Percentiles rank a stretch among this genome's conserved stretches.
Evolutionary conservation across 75 land plant species (phyloP).

Genomic region (Chamaecyparis obtusa): DNA sequence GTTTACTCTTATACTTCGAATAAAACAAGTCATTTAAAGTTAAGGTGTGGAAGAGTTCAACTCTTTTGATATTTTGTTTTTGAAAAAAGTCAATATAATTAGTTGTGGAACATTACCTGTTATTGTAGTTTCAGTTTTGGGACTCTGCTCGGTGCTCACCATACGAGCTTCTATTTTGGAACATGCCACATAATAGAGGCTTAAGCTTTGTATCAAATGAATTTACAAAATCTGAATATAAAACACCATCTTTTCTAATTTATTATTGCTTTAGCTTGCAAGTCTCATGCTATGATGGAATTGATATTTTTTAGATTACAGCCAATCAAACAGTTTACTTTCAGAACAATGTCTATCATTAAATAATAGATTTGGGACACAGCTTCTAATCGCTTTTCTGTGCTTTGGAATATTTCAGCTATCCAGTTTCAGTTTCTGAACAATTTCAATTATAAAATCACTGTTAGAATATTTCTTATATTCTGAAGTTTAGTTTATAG

Average conservation of each 20-base stretch:
- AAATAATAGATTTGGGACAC: background rate
- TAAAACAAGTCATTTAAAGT: background rate
- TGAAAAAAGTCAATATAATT: background rate
- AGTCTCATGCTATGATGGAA: background rate
- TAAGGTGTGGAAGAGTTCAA: background rate
- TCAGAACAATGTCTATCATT: background rate
- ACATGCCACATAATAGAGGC: background rate
- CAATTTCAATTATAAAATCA: background rate
- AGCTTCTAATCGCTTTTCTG: background rate
- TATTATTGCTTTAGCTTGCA: background rate
- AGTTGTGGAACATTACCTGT: background rate
- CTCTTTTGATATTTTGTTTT: background rate
- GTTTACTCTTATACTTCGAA: background rate
- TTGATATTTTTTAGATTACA: background rate
- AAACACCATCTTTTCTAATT: background rate
- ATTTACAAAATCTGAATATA: background rate
- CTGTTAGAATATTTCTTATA: background rate
- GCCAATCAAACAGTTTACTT: background rate
- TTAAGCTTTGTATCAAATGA: background rate
- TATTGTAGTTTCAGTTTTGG: background rate
- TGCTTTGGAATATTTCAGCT: background rate
- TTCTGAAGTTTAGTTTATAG: constrained; percentile 2
- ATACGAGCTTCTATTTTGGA: background rate
- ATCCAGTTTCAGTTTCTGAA: background rate
- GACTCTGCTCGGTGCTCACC: background rate